Percentiles rank a stretch among this genome's conserved stretches.
Evolutionary conservation across 768 basidiomycete species (phyloP).

Genomic region (Suillus subaureus): DNA sequence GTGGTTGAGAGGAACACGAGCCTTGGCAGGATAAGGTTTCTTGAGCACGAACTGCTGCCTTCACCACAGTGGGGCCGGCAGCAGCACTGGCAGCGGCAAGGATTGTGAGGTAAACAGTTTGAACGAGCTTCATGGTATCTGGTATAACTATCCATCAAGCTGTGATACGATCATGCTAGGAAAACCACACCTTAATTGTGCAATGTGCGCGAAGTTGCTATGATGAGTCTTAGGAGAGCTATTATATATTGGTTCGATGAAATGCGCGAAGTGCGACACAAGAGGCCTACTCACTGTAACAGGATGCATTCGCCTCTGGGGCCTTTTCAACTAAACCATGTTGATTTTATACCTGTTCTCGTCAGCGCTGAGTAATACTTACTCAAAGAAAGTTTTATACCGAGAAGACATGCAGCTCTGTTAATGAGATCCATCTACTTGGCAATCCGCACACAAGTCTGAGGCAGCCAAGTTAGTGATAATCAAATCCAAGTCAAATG

Average conservation of each 20-base stretch:
- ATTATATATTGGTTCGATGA: neutral
- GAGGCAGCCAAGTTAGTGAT: neutral
- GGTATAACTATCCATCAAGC: neutral
- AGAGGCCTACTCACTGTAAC: neutral
- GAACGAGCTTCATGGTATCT: neutral
- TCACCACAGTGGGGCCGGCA: no score
- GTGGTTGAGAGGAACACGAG: no score
- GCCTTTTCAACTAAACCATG: no score
- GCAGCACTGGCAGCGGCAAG: constrained; percentile 31
- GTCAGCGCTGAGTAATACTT: no score
- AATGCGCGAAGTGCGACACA: neutral
- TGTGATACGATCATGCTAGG: neutral
- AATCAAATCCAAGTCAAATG: no score
- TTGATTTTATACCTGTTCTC: no score
- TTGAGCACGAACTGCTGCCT: no score
- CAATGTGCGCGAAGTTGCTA: neutral
- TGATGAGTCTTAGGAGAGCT: neutral
- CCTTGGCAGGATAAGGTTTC: no score
- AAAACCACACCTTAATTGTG: neutral
- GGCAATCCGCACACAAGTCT: neutral
- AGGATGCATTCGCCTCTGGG: neutral
- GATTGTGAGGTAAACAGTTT: neutral
- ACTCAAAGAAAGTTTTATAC: no score
- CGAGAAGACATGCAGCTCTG: neutral
- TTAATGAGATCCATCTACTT: neutral